Conservation (phyloP, 768 basidiomycete species). For the Phlebiopsis gigantea region DNA sequence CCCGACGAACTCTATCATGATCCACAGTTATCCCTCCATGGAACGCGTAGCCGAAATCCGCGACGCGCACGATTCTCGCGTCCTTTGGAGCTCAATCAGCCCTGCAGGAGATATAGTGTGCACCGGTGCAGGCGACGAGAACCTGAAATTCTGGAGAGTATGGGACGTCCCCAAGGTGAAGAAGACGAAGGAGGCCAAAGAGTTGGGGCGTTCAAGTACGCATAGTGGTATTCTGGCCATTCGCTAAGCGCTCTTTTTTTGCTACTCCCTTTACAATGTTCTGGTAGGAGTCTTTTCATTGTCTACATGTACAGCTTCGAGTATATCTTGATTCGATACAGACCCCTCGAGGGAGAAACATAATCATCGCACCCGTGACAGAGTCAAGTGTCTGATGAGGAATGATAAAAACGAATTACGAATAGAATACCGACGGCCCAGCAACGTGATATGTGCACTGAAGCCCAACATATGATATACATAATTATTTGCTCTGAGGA, state of each 20-base stretch:
- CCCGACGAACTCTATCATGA: conserved; percentile 78
- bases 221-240: conserved; percentile 22
- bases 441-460: too few relatives aligned
- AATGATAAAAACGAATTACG: too few relatives aligned
- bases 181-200: conserved; percentile 43
- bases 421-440: too few relatives aligned
- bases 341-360: too few relatives aligned
- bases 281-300: too few relatives aligned
- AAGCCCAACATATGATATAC: too few relatives aligned
- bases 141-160: conserved; percentile 92
- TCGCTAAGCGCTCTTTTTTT: conserved; percentile 10
- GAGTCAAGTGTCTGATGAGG: too few relatives aligned
- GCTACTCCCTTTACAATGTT: too few relatives aligned
- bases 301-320: too few relatives aligned
- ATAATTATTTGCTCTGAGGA: not conserved
- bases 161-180: conserved; percentile 62
- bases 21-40: conserved; percentile 83
- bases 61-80: conserved; percentile 89
- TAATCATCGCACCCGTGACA: too few relatives aligned
- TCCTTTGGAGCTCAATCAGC: conserved; percentile 78
- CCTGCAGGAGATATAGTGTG: conserved; percentile 90
- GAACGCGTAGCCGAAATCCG: conserved; percentile 79
- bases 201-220: conserved; percentile 23
- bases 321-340: too few relatives aligned
- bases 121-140: conserved; percentile 93